Percentiles rank a stretch among this genome's conserved stretches.
phyloP scores from a whole-genome alignment of 2,329 filamentous ascomycete species.

The Hypoxylon sp. region DNA sequence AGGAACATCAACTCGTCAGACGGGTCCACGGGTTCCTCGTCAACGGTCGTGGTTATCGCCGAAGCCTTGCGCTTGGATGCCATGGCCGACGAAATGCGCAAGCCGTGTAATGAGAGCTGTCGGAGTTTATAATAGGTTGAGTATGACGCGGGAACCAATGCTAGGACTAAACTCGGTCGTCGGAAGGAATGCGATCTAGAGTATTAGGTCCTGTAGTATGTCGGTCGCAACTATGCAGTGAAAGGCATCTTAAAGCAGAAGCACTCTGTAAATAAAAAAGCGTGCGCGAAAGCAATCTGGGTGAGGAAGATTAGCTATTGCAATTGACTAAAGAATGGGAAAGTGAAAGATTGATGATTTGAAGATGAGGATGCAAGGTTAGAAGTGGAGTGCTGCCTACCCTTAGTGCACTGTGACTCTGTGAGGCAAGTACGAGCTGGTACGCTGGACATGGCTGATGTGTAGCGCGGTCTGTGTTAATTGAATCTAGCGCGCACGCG shows the following conservation, averaged over 20 bases:
- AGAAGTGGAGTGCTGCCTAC: slow-evolving; percentile 1
- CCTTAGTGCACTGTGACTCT: no score
- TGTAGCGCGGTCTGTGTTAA: slow-evolving; percentile 19
- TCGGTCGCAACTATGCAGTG: background rate
- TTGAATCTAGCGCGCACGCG: background rate
- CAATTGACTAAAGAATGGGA: background rate
- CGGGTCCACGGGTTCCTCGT: slow-evolving; percentile 91
- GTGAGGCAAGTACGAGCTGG: slow-evolving; percentile 21
- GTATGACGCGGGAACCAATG: background rate
- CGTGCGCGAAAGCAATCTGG: background rate
- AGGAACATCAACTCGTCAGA: slow-evolving; percentile 95
- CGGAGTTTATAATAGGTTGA: background rate
- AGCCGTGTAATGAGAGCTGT: background rate
- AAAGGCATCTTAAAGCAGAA: background rate
- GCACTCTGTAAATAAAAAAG: background rate
- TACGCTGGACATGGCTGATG: no score
- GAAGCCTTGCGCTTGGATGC: slow-evolving; percentile 92
- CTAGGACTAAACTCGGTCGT: background rate
- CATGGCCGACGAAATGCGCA: slow-evolving; percentile 65
- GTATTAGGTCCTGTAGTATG: background rate
- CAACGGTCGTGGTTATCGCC: slow-evolving; percentile 74
- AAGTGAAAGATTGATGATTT: slow-evolving; percentile 2
- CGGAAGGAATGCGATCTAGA: background rate
- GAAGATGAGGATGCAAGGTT: background rate
- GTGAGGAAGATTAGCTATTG: background rate